Evolutionary conservation across 2,329 filamentous ascomycete genomes (phyloP).

Genomic region (Claviceps digitariae): DNA sequence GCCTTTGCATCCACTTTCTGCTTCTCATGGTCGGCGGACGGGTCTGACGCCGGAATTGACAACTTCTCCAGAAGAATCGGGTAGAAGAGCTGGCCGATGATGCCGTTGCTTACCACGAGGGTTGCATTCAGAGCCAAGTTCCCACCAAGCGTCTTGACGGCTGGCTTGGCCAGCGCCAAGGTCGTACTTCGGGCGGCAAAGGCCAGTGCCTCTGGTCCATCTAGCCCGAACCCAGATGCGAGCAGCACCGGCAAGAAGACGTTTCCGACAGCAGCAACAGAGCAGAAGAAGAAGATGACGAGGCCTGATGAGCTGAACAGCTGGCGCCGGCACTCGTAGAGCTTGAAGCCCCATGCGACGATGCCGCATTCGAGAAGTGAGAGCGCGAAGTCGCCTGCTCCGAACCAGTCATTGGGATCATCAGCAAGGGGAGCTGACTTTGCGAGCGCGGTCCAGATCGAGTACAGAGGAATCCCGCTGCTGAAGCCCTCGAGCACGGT

Average conservation of each 20-base stretch:
- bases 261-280: conserved; percentile 25
- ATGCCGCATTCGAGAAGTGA: conserved; percentile 37
- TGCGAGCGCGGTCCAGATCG: conserved; percentile 19
- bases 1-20: conserved; percentile 1
- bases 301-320: conserved; percentile 30
- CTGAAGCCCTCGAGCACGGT: conserved; percentile 18
- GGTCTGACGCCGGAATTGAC: conserved; percentile 8
- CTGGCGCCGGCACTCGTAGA: conserved; percentile 34
- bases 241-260: conserved; percentile 27
- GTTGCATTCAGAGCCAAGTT: conserved; percentile 34
- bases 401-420: conserved; percentile 20
- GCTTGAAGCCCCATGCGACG: conserved; percentile 38
- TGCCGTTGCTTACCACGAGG: conserved; percentile 38
- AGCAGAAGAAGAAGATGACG: conserved; percentile 23
- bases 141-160: conserved; percentile 29
- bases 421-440: conserved; percentile 4
- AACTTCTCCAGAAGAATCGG: conserved; percentile 21
- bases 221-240: conserved; percentile 23
- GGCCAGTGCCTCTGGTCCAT: conserved; percentile 22
- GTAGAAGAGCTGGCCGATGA: conserved; percentile 28
- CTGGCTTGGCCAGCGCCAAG: conserved; percentile 34
- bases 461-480: conserved; percentile 21
- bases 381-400: conserved; percentile 34
- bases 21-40: background rate
- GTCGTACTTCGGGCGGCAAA: conserved; percentile 39